phyloP scores from a whole-genome alignment of 2,329 filamentous ascomycete species.

The Rhynchosporium agropyri region DNA sequence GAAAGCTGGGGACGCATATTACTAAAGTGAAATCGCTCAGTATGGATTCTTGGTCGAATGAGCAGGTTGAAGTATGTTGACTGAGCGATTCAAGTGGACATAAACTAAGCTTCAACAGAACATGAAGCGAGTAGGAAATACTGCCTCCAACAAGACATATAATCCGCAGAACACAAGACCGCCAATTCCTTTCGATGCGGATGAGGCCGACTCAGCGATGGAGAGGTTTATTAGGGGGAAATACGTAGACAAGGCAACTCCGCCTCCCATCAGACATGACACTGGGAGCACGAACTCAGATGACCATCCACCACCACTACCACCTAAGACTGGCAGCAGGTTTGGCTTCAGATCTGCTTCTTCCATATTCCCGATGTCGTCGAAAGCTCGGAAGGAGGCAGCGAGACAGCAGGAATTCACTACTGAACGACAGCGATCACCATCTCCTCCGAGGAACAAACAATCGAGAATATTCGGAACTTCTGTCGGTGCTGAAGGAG shows the following conservation, averaged over 20 bases:
- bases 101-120: constrained; percentile 56
- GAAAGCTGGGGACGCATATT: constrained; percentile 95
- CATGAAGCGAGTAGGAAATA: constrained; percentile 92
- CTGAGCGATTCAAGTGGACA: not conserved
- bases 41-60: constrained; percentile 96
- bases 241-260: constrained; percentile 67
- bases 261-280: constrained; percentile 47
- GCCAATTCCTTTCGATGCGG: constrained; percentile 83
- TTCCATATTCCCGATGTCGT: constrained; percentile 55
- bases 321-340: constrained; percentile 61
- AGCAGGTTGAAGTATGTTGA: constrained; percentile 85
- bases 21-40: constrained; percentile 98
- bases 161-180: constrained; percentile 84
- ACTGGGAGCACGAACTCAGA: constrained; percentile 54
- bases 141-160: constrained; percentile 81
- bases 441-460: constrained; percentile 49
- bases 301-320: constrained; percentile 57
- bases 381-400: constrained; percentile 47
- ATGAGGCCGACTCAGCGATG: constrained; percentile 93
- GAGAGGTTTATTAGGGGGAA: constrained; percentile 95
- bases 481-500: constrained; percentile 57
- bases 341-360: constrained; percentile 67
- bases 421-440: constrained; percentile 26
- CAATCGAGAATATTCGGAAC: constrained; percentile 71
- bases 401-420: constrained; percentile 29